Evolutionary conservation across 2,329 filamentous ascomycete species (phyloP).

Genomic region (Xylaria sp.): DNA sequence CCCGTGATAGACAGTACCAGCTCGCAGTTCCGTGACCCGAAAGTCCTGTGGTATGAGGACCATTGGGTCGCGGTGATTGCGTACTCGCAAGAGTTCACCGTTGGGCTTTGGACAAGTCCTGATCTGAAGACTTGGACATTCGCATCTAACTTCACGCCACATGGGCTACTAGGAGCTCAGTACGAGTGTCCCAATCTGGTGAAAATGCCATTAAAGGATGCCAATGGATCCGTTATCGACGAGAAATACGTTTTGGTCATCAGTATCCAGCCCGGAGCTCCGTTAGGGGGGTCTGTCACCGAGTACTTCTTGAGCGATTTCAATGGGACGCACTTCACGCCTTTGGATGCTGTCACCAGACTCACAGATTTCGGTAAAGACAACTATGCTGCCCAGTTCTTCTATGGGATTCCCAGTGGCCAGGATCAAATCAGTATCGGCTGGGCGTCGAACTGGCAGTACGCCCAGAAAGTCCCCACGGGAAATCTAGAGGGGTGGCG

Average conservation of each 20-base stretch:
- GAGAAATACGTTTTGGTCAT: slow-evolving; percentile 60
- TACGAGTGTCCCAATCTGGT: slow-evolving; percentile 74
- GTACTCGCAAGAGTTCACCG: slow-evolving; percentile 64
- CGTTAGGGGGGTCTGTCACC: slow-evolving; percentile 64
- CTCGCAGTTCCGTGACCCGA: slow-evolving; percentile 72
- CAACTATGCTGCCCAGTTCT: slow-evolving; percentile 69
- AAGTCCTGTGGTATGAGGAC: slow-evolving; percentile 68
- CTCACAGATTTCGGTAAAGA: slow-evolving; percentile 62
- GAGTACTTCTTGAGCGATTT: slow-evolving; percentile 70
- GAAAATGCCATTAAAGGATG: slow-evolving; percentile 59
- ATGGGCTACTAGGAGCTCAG: slow-evolving; percentile 64
- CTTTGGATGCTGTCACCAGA: slow-evolving; percentile 55
- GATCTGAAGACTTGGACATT: slow-evolving; percentile 69
- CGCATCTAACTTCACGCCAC: slow-evolving; percentile 66
- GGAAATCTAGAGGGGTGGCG: slow-evolving; percentile 64
- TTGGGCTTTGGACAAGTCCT: slow-evolving; percentile 71
- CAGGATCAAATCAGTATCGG: slow-evolving; percentile 60
- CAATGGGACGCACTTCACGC: slow-evolving; percentile 71
- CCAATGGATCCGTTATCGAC: slow-evolving; percentile 47
- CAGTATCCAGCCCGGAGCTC: slow-evolving; percentile 68
- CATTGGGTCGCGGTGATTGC: slow-evolving; percentile 69
- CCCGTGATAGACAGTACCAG: slow-evolving; percentile 68
- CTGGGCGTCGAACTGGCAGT: slow-evolving; percentile 72
- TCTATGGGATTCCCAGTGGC: slow-evolving; percentile 57
- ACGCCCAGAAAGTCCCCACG: slow-evolving; percentile 65